Base-by-base conservation (phyloP, 192 early-diverging fungal species). In the Backusella tarrabulga region DNA sequence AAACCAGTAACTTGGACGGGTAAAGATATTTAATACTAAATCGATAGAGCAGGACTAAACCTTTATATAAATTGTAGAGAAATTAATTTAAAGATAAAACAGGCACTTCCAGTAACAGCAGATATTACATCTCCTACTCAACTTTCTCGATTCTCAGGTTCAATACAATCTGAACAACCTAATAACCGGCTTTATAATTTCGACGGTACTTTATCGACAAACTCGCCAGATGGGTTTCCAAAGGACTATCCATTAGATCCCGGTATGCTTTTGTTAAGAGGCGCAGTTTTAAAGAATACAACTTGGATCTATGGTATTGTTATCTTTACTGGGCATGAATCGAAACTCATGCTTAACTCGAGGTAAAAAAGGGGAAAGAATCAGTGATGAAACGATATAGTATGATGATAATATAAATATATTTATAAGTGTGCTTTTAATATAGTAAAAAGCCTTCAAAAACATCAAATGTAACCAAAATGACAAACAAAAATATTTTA, bases 21-120 rank as follows among this genome's bases (percentile, higher is more conserved):
- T 80, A 79, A 76, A 32, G 2, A 29, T 1, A 15, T 44, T 44
- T 44, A 17, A 44, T 74, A 36, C 9, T 26, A 76, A 76, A 76
- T 12, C n/a, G 4, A 75, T 8, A 76, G 23, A 34, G 17, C 6
- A 54, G 2, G 74, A 42, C 32, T 42, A 21, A 32, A 73, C 38
- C 8, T 78, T 67, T 40, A 26, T 15, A 54, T 72, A 72, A 34
- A 40, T 9, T 17, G 15, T 73, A 83, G 97, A 41, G 97, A 98
- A 81, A 96, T 96, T 8, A 98, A 98, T 80, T 85, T 98, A 42
- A 98, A 98, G 78, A 95, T 97, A 73, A 95, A 96, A 77, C 93
- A 97, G 82, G 95, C 91, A 0, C 77, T 95, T 34, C 90, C 94
- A 7, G 88, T 96, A 76, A 97, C 96, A 1, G 84, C 92, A 5